Evolutionary conservation across 83 land plant species (phyloP).

Genomic region (Thuja plicata): DNA sequence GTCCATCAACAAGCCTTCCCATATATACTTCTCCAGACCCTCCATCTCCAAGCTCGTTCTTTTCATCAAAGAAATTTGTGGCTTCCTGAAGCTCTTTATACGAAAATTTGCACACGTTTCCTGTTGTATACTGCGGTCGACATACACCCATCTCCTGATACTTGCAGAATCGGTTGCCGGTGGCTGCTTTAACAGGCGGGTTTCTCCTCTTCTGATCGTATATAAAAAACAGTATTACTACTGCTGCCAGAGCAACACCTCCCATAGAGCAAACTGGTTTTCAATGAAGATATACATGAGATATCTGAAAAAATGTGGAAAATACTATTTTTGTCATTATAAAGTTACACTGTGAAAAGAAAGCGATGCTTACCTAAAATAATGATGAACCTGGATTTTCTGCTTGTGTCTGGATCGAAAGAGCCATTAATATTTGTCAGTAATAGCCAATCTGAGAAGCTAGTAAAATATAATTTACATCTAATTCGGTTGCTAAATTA

Average conservation of each 20-base stretch:
- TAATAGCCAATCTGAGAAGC: background rate
- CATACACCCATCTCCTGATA: background rate
- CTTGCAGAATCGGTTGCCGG: background rate
- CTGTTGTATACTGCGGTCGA: background rate
- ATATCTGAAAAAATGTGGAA: background rate
- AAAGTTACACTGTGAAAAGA: background rate
- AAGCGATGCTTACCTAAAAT: background rate
- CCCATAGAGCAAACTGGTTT: background rate
- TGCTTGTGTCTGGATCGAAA: background rate
- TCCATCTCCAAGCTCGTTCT: constrained; percentile 66
- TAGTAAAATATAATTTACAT: background rate
- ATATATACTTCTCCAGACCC: constrained; percentile 75
- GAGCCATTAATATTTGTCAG: background rate
- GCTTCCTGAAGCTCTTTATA: constrained; percentile 57
- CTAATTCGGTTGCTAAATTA: background rate
- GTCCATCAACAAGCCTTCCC: constrained; percentile 50
- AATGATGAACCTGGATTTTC: background rate
- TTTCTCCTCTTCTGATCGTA: background rate
- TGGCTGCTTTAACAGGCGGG: background rate
- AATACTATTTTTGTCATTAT: too few relatives aligned
- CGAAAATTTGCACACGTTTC: constrained; percentile 24
- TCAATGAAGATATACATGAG: background rate
- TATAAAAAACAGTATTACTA: background rate
- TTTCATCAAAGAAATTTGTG: constrained; percentile 55
- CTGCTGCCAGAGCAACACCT: background rate